Base-by-base conservation (phyloP, 2,329 filamentous ascomycete species). In the Chrysosporium keratinophilum region DNA sequence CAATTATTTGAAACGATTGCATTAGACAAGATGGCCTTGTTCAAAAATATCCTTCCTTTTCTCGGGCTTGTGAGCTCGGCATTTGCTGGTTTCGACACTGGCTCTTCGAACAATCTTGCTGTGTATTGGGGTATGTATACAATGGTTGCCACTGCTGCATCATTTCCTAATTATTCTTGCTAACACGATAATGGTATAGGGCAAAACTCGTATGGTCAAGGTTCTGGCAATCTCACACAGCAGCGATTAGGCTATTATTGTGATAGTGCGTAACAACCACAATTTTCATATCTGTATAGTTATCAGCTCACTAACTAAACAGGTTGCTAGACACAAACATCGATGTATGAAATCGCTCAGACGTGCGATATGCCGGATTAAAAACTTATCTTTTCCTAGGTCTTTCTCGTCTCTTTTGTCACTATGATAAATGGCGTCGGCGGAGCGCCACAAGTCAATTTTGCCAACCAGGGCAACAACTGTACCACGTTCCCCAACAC, bases 371-470 rank as follows among this genome's bases (percentile, higher is more conserved):
- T 50, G 11, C 9, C 40, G 14, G n/a, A 46, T 45, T 17, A 41
- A 37, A 31, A 14, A 51, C 49, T 51, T 43, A 43, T 42, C 37
- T 49, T 20, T 50, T 37, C 35, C 50, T 55, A 81, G 75, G 77
- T 85, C 54, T 81, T 87, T 50, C 78, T 80, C 1, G 61, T 87
- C 48, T 76, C 82, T 1, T 87, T 87, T 62, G 62, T 86, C 54
- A 76, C 76, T 49, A 74, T 72, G 46, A 77, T 87, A 57, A 76
- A 71, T 43, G 76, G 74, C 14, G 71, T 73, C 2, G 74, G 72
- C 4, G 52, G 49, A 14, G 52, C 41, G 5, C 55, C 55, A 5
- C 35, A 54, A 40, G 69, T 82, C 54, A 84, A 87, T 67, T 83
- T 87, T 61, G 78, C 83, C 52, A 84, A 80, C 57, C 76, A 78